A percentile compares a stretch with the other conserved stretches of the same genome.
These are phyloP conservation scores for Durusdinium trenchii DNA, from an alignment of 73 alveolate genomes.

Conservation along the genomic window DNA sequence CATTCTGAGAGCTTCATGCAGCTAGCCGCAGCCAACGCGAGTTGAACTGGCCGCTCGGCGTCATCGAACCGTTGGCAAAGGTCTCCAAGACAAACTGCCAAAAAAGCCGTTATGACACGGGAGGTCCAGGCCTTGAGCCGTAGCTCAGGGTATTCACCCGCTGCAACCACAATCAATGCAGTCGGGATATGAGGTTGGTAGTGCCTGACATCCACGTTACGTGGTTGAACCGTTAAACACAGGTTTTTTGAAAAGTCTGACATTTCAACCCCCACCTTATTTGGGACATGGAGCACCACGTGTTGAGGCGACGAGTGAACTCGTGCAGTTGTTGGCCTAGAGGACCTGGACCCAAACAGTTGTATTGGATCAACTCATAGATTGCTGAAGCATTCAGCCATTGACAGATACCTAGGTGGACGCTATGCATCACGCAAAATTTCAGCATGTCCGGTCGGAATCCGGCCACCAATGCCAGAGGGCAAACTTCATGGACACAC, in stretches of 20 bases:
- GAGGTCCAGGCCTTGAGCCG: slow-evolving; percentile 11
- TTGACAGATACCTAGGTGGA: background rate
- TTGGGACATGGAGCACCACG: background rate
- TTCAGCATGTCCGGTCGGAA: background rate
- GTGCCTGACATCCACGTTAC: background rate
- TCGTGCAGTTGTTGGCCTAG: background rate
- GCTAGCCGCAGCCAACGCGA: background rate
- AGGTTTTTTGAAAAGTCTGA: background rate
- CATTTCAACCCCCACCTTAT: background rate
- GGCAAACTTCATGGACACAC: background rate
- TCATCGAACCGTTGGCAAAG: background rate
- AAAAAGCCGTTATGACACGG: background rate
- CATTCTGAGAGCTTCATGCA: background rate
- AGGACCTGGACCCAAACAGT: background rate
- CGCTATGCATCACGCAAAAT: background rate
- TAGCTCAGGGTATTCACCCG: background rate
- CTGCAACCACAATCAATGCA: background rate
- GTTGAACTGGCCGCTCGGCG: background rate
- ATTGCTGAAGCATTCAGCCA: background rate
- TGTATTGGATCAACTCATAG: background rate
- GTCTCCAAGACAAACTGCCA: background rate
- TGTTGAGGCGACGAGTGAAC: background rate
- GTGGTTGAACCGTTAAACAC: background rate
- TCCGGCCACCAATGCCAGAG: background rate
- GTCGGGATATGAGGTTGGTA: slow-evolving; percentile 21